Evolutionary conservation across 2,329 filamentous ascomycete species (phyloP), one percentile per base, ranked within the genome.

Genomic region (Pochonia chlamydosporia): DNA sequence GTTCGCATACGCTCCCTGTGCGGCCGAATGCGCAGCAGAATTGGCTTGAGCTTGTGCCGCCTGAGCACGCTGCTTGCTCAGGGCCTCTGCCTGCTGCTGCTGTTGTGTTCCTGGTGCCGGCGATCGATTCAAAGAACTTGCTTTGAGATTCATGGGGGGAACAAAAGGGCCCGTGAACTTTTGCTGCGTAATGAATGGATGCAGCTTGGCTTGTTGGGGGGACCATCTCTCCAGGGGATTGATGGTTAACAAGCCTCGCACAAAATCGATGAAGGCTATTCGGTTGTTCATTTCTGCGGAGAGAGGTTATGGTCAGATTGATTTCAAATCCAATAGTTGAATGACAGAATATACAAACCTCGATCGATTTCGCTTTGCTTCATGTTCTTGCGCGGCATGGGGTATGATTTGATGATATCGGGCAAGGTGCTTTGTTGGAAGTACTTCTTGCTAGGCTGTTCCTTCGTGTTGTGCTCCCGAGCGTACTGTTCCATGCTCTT

Each of bases 401-500:
- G 87, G 63, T 99, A 99, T 47, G 88, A 90, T 64, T 95, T 89
- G 71, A 99, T 97, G 54, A 99, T 99, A 56, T 99, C 93, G 4
- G 92, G 92, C 45, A 99, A 72, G 2, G 90, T 95, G 35, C 83
- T 96, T 30, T 91, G 90, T 59, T 92, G 88, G 71, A 99, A 99
- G 67, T 99, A 99, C 70, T 97, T 97, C 75, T 99, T 99, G 80
- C 93, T 99, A 20, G 93, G 93, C 66, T 97, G 93, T 67, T 99
- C 93, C 66, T 99, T 99, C 30, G 90, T 93, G 49, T 87, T 87
- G 63, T 96, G 93, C 64, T 99, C 93, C 48, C 92, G 78, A 14
- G 93, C 92, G 66, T 97, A 99, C 65, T 96, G 90, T 63, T 99
- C 93, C 88, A 99, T 95, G 55, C 87, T 89, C 74, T 99, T 99